Evolutionary conservation across 129 eudicot species (phyloP).

Genomic region (Ambrosia artemisiifolia): DNA sequence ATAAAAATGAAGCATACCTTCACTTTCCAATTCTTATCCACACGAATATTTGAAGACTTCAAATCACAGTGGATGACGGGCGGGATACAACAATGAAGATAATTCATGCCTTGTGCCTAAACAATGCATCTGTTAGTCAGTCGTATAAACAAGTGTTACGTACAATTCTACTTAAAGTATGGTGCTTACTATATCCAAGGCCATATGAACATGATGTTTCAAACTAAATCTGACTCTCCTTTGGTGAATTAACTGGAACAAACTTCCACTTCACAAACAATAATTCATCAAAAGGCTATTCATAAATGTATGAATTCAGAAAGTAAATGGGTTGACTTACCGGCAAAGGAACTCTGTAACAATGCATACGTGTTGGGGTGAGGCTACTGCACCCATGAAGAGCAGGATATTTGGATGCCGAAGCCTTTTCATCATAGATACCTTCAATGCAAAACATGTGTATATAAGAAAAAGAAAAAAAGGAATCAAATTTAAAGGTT

Average conservation of each 20-base stretch:
- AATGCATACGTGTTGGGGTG: conserved; percentile 63
- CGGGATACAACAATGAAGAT: conserved; percentile 76
- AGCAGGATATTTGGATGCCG: conserved; percentile 70
- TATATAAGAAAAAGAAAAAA: too few relatives aligned
- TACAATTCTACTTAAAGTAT: too few relatives aligned
- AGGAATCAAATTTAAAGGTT: too few relatives aligned
- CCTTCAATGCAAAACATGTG: conserved; percentile 33
- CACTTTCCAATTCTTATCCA: conserved; percentile 82
- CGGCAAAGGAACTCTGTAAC: conserved; percentile 73
- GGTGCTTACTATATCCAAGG: conserved; percentile 59
- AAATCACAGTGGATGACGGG: conserved; percentile 82
- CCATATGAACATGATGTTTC: conserved; percentile 66
- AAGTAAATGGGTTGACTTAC: conserved; percentile 21
- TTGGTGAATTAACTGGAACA: conserved; percentile 38
- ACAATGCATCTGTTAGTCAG: background rate
- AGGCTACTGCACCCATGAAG: conserved; percentile 68
- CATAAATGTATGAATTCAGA: too few relatives aligned
- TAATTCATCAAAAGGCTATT: background rate
- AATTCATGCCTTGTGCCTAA: conserved; percentile 87
- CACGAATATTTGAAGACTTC: conserved; percentile 85
- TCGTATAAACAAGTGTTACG: too few relatives aligned
- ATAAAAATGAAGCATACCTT: conserved; percentile 37
- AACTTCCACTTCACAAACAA: conserved; percentile 21
- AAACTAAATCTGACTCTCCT: conserved; percentile 46
- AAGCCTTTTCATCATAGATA: conserved; percentile 66